Percentiles rank a stretch among this genome's conserved stretches.
Evolutionary conservation across 306 rosid genomes (phyloP).

Genomic region (Senna tora): DNA sequence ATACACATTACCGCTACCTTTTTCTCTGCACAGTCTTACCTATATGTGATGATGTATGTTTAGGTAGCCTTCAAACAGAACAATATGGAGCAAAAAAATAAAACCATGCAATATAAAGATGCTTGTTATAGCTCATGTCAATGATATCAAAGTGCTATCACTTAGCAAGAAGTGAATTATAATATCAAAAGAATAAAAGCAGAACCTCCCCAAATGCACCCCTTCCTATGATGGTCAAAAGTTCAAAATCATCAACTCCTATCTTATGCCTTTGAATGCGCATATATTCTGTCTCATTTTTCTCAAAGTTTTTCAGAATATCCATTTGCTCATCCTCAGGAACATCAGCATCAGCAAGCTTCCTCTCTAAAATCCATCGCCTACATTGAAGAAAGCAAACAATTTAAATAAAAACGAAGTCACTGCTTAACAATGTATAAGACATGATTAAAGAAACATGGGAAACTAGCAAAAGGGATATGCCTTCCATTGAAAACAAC

Average conservation of each 20-base stretch:
- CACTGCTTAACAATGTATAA: neutral
- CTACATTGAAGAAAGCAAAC: conserved; percentile 41
- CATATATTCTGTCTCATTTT: conserved; percentile 89
- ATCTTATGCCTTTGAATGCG: conserved; percentile 84
- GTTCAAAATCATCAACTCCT: conserved; percentile 92
- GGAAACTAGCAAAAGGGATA: neutral
- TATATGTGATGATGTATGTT: conserved; percentile 22
- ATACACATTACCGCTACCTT: conserved; percentile 75
- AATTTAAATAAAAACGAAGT: neutral
- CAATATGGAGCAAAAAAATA: neutral
- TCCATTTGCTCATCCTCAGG: conserved; percentile 83
- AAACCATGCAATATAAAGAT: neutral
- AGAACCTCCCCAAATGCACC: conserved; percentile 94
- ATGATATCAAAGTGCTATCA: neutral
- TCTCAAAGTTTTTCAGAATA: conserved; percentile 71
- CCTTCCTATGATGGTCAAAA: conserved; percentile 82
- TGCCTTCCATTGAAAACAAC: neutral
- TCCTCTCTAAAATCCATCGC: conserved; percentile 75
- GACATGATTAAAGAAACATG: conserved; percentile 1
- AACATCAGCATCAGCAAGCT: conserved; percentile 92
- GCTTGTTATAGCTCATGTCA: neutral
- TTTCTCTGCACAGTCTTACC: conserved; percentile 89
- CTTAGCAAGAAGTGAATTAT: neutral
- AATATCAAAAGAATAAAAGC: neutral
- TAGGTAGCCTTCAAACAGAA: no score